phyloP scores from a whole-genome alignment of 139 green algal genomes.

The Auxenochlorella pyrenoidosa region DNA sequence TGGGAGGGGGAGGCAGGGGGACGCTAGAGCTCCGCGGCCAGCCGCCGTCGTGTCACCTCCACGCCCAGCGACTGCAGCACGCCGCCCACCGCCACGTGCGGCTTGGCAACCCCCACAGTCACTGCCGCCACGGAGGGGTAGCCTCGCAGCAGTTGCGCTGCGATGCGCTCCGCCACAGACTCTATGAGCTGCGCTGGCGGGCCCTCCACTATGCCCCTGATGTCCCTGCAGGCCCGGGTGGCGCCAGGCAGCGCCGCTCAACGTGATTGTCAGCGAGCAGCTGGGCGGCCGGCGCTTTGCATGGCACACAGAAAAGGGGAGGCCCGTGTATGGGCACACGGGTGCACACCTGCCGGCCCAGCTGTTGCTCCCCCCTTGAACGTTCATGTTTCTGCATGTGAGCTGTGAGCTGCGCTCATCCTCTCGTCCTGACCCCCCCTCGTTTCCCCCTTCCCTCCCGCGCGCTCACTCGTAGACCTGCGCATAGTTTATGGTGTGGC shows the following conservation, averaged over 20 bases:
- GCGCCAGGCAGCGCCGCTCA: too few species aligned
- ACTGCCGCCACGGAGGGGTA: slow-evolving; percentile 46
- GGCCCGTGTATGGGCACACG: too few species aligned
- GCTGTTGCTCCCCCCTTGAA: too few species aligned
- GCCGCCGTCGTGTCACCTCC: slow-evolving; percentile 33
- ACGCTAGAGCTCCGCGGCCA: neutral
- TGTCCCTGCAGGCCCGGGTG: slow-evolving; percentile 45
- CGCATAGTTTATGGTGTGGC: slow-evolving; percentile 66
- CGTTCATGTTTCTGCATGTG: too few species aligned
- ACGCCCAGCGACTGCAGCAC: slow-evolving; percentile 63
- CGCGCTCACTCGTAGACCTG: slow-evolving; percentile 54
- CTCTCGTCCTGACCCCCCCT: too few species aligned
- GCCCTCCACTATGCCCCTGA: slow-evolving; percentile 63
- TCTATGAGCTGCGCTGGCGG: slow-evolving; percentile 61
- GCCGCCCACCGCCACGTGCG: slow-evolving; percentile 66
- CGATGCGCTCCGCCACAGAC: slow-evolving; percentile 60
- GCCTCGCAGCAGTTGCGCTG: slow-evolving; percentile 40
- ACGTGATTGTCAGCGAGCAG: too few species aligned
- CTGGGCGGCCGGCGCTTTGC: too few species aligned
- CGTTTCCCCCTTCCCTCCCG: too few species aligned
- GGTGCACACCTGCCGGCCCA: too few species aligned
- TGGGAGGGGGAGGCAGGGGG: too few species aligned
- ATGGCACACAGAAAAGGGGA: too few species aligned
- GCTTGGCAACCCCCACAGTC: slow-evolving; percentile 61
- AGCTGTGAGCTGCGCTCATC: too few species aligned